Evolutionary conservation across 805 yeast genomes (phyloP).

Genomic region (Candida corydali): DNA sequence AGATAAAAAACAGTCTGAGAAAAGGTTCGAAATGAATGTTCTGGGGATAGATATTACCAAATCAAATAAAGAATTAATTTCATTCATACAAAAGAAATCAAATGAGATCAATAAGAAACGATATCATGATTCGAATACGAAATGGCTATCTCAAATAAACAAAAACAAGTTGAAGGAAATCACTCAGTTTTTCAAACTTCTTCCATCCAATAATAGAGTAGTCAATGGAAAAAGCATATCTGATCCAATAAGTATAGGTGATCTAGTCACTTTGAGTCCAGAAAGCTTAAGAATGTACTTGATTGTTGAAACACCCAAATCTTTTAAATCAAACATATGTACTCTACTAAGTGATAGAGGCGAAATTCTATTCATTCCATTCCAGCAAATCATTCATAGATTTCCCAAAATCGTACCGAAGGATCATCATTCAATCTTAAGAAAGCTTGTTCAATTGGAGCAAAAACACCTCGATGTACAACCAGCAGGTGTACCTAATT

Average conservation of each 20-base stretch:
- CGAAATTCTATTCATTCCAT: conserved; percentile 46
- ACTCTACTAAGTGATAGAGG: conserved; percentile 58
- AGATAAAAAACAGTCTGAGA: neutral
- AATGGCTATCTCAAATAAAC: neutral
- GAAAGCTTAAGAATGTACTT: conserved; percentile 48
- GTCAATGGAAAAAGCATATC: conserved; percentile 1
- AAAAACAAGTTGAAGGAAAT: neutral
- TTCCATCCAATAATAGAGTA: neutral
- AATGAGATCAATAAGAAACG: neutral
- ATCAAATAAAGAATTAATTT: conserved; percentile 2
- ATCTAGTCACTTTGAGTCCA: conserved; percentile 51
- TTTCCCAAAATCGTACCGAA: conserved; percentile 49
- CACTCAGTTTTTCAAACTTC: neutral
- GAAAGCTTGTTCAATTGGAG: conserved; percentile 26
- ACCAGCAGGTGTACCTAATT: conserved; percentile 36
- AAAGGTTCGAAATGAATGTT: conserved; percentile 29
- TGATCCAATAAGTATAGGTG: conserved; percentile 44
- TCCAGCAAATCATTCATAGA: conserved; percentile 43
- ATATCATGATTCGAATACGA: neutral
- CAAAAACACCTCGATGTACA: conserved; percentile 27
- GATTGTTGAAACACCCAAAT: conserved; percentile 50
- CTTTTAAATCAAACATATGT: conserved; percentile 49
- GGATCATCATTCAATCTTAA: conserved; percentile 17
- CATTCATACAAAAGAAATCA: neutral
- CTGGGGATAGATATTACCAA: conserved; percentile 39